These are phyloP conservation scores for Suhomyces anneliseae DNA, from an alignment of 1,139 yeast species.

Conservation along the genomic window DNA sequence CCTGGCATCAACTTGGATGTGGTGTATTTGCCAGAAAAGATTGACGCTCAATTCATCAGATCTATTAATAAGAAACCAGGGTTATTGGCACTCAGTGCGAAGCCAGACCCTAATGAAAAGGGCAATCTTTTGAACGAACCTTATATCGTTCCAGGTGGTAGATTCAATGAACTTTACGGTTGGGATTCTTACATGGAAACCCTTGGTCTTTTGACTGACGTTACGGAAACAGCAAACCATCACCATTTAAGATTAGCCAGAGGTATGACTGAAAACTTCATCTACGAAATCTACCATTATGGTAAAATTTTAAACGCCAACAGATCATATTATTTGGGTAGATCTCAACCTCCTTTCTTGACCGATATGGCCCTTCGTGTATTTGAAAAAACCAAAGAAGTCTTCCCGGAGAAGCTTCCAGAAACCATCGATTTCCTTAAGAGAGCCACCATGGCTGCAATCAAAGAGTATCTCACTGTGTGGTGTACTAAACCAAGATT, in stretches of 20 bases:
- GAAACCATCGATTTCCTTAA: constrained; percentile 59
- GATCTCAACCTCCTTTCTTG: constrained; percentile 97
- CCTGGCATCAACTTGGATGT: constrained; percentile 72
- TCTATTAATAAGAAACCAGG: constrained; percentile 87
- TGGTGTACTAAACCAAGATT: constrained; percentile 79
- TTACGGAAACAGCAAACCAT: constrained; percentile 45
- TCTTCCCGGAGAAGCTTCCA: constrained; percentile 30
- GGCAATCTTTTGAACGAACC: constrained; percentile 65
- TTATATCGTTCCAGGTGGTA: constrained; percentile 95
- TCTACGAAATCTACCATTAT: constrained; percentile 85
- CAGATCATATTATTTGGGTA: constrained; percentile 83
- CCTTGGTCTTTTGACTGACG: constrained; percentile 74
- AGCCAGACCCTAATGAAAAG: constrained; percentile 50
- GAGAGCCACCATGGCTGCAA: constrained; percentile 73
- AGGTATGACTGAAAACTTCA: constrained; percentile 92
- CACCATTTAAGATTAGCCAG: constrained; percentile 58
- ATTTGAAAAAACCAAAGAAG: constrained; percentile 56
- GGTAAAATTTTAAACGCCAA: constrained; percentile 95
- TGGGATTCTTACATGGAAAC: constrained; percentile 98
- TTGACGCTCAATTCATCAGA: constrained; percentile 71
- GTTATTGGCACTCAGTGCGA: constrained; percentile 75
- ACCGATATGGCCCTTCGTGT: constrained; percentile 88
- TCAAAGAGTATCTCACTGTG: constrained; percentile 78
- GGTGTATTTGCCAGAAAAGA: constrained; percentile 60
- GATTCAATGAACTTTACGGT: constrained; percentile 94